phyloP scores from a whole-genome alignment of 2,329 filamentous ascomycete species.

The Tolypocladium capitatum region DNA sequence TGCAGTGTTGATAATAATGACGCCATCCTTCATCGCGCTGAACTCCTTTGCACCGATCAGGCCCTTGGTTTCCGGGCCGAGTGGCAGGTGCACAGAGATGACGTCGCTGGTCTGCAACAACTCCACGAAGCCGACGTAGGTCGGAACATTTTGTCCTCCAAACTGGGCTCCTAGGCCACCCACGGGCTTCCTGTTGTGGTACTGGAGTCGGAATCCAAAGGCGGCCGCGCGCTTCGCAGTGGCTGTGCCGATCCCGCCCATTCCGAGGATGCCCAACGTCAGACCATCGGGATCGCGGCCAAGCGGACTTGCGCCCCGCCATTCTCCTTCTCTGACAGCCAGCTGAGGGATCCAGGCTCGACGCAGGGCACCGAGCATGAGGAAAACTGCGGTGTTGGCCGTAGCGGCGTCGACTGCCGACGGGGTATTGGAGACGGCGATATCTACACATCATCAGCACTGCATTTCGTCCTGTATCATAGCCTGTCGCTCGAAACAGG shows the following conservation, averaged over 20 bases:
- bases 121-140: slow-evolving; percentile 40
- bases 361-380: slow-evolving; percentile 56
- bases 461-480: accelerated
- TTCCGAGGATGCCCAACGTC: slow-evolving; percentile 42
- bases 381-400: slow-evolving; percentile 56
- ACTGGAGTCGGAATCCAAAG: slow-evolving; percentile 45
- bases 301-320: slow-evolving; percentile 34
- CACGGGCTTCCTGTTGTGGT: slow-evolving; percentile 36
- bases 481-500: too few species aligned
- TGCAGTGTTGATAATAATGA: slow-evolving; percentile 44
- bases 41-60: slow-evolving; percentile 38
- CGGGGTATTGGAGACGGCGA: slow-evolving; percentile 55
- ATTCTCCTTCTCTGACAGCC: slow-evolving; percentile 44
- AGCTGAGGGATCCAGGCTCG: slow-evolving; percentile 49
- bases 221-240: slow-evolving; percentile 32
- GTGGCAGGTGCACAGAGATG: slow-evolving; percentile 38
- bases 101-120: slow-evolving; percentile 39
- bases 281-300: slow-evolving; percentile 59
- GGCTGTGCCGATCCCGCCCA: slow-evolving; percentile 45
- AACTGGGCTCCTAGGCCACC: slow-evolving; percentile 29
- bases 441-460: slow-evolving; percentile 8
- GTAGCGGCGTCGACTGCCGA: slow-evolving; percentile 57
- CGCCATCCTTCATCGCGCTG: slow-evolving; percentile 38
- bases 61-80: slow-evolving; percentile 36
- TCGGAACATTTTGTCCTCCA: not conserved